Conservation (phyloP, 129 eudicot genomes). For the Helianthus tuberosus region DNA sequence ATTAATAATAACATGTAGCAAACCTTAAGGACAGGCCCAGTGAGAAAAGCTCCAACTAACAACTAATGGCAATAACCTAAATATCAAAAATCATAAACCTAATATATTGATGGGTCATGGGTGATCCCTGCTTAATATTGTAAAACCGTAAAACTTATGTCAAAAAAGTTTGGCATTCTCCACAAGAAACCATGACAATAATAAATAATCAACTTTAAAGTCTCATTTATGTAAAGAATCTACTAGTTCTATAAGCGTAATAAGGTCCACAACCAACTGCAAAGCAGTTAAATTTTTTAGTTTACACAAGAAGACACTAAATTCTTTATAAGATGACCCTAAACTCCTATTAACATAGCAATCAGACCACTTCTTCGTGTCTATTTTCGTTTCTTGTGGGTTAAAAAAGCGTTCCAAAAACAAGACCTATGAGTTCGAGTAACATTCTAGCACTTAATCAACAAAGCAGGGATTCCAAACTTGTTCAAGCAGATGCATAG, state of each 20-base stretch:
- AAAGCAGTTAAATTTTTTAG: not conserved
- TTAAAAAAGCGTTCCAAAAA: not conserved
- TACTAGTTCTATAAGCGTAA: conserved; percentile 12
- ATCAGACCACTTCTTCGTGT: not conserved
- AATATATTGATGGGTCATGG: not conserved
- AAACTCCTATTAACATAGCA: not conserved
- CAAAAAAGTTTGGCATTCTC: not conserved
- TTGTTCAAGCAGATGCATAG: no score
- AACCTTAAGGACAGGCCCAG: not conserved
- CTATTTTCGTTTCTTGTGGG: not conserved
- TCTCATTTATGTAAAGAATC: conserved; percentile 4
- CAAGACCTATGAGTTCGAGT: no score
- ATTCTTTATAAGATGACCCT: not conserved
- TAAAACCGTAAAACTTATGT: not conserved
- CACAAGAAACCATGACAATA: conserved; percentile 5
- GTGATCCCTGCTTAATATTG: no score
- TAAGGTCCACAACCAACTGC: conserved; percentile 1
- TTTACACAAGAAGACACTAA: not conserved
- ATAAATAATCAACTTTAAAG: conserved; percentile 5
- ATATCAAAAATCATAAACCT: conserved; percentile 6
- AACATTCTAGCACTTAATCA: no score
- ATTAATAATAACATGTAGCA: not conserved
- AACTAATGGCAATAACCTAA: conserved; percentile 13
- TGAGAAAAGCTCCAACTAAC: conserved; percentile 7
- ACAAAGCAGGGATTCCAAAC: no score